Evolutionary conservation across 78 protist species (phyloP).

Genomic region (Dictyostelium firmibasis): DNA sequence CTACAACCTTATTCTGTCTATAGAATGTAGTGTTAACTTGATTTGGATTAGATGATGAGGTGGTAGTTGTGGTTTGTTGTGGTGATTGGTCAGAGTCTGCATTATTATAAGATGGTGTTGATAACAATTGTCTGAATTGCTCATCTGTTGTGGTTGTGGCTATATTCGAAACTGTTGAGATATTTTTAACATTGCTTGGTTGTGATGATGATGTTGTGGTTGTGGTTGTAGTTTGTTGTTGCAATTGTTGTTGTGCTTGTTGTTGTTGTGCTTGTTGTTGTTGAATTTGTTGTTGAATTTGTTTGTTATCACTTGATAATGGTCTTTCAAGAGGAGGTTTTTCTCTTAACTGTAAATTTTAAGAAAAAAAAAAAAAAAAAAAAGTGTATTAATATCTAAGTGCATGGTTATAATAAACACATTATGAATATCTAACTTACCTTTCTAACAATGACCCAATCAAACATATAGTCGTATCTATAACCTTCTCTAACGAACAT

Average conservation of each 20-base stretch:
- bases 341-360: background rate
- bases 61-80: background rate
- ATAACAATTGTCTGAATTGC: background rate
- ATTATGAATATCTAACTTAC: background rate
- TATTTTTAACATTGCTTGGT: background rate
- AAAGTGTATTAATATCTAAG: background rate
- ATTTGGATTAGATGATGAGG: background rate
- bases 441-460: constrained; percentile 79
- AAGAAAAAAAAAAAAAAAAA: background rate
- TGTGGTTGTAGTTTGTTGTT: background rate
- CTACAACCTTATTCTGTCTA: constrained; percentile 2
- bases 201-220: background rate
- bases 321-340: constrained; percentile 49
- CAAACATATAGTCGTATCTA: constrained; percentile 84
- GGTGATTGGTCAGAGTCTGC: background rate
- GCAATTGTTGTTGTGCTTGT: background rate
- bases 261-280: background rate
- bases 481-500: constrained; percentile 84
- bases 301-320: background rate
- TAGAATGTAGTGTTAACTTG: background rate
- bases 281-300: constrained; percentile 5
- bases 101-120: background rate
- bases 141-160: constrained; percentile 14
- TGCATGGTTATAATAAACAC: background rate
- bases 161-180: constrained; percentile 1